A percentile compares a stretch with the other conserved stretches of the same genome.
Evolutionary conservation across 139 green algal genomes (phyloP).

Genomic region (Auxenochlorella pyrenoidosa): DNA sequence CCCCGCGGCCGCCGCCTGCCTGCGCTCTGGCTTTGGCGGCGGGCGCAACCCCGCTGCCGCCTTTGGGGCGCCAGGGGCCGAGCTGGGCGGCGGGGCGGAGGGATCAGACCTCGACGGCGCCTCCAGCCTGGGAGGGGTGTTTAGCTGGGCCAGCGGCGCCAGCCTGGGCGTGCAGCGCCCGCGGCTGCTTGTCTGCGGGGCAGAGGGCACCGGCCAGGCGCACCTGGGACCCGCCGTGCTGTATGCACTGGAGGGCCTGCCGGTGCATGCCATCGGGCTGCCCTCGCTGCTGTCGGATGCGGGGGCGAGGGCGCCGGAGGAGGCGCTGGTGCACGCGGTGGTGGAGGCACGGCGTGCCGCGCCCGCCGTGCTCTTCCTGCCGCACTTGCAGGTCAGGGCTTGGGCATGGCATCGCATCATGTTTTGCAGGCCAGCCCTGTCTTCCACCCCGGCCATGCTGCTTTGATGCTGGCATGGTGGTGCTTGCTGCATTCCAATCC

Average conservation of each 20-base stretch:
- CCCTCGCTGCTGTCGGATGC: conserved; percentile 82
- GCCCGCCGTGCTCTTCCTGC: conserved; percentile 90
- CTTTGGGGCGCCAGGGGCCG: background rate
- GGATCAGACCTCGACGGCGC: background rate
- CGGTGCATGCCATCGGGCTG: conserved; percentile 82
- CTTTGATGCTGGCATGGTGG: too few relatives aligned
- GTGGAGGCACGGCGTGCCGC: conserved; percentile 83
- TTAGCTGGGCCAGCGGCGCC: conserved; percentile 2
- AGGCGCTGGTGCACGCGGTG: conserved; percentile 89
- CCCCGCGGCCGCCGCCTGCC: conserved; percentile 60
- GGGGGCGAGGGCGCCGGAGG: conserved; percentile 75
- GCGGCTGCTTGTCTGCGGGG: conserved; percentile 73
- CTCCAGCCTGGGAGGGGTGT: background rate
- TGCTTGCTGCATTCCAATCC: too few relatives aligned
- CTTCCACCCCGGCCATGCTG: too few relatives aligned
- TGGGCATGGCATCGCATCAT: too few relatives aligned
- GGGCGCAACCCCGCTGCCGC: conserved; percentile 23
- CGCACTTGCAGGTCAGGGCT: conserved; percentile 72
- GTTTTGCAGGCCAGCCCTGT: too few relatives aligned
- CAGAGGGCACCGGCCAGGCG: conserved; percentile 66
- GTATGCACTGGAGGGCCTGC: conserved; percentile 85
- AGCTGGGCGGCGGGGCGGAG: background rate
- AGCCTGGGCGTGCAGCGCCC: conserved; percentile 58
- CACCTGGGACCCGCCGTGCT: conserved; percentile 83
- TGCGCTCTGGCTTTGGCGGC: conserved; percentile 35